A percentile compares a stretch with the other conserved stretches of the same genome.
These are phyloP conservation scores for Arthrinium phaeospermum DNA, from an alignment of 2,329 filamentous ascomycete species.

Conservation along the genomic window DNA sequence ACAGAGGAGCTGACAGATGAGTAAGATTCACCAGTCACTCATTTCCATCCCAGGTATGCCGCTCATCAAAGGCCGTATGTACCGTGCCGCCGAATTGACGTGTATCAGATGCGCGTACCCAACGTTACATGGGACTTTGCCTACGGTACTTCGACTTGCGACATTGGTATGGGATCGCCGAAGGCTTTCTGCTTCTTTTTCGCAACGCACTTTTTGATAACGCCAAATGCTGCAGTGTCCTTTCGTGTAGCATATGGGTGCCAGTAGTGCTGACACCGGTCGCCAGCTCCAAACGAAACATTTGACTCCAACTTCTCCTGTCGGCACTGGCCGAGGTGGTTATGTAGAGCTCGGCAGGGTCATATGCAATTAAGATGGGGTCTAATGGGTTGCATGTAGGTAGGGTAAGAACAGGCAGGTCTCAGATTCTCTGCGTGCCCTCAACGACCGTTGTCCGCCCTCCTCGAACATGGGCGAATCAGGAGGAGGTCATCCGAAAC, in stretches of 20 bases:
- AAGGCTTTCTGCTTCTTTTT: neutral
- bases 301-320: neutral
- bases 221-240: neutral
- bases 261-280: slow-evolving; percentile 4
- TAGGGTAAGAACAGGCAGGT: neutral
- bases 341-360: neutral
- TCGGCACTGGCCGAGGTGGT: slow-evolving; percentile 5
- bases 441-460: neutral
- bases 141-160: neutral
- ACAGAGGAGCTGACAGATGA: neutral
- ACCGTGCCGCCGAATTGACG: neutral
- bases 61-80: neutral
- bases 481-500: neutral
- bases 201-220: neutral
- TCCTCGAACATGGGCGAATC: neutral
- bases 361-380: neutral
- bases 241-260: neutral
- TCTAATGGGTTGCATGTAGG: neutral
- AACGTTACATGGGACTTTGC: neutral
- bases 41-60: neutral
- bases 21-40: slow-evolving; percentile 5
- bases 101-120: slow-evolving; percentile 2
- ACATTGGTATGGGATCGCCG: neutral
- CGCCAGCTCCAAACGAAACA: neutral
- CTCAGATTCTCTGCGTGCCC: neutral